A percentile compares a stretch with the other conserved stretches of the same genome.
phyloP scores from a whole-genome alignment of 2,329 filamentous ascomycete species.

The Domatiomyces catenatus region DNA sequence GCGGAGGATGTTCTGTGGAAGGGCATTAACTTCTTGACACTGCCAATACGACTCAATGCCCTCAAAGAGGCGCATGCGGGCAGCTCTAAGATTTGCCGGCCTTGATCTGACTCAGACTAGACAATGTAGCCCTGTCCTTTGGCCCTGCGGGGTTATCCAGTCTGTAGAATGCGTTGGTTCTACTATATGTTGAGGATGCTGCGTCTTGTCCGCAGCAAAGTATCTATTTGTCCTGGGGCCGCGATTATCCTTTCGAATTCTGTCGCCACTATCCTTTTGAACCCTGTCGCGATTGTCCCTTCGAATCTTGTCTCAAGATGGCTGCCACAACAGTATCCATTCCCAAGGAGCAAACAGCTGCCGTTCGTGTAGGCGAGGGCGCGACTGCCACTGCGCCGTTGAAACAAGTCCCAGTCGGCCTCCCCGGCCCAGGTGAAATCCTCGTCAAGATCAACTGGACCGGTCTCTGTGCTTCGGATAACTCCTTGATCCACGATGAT shows the following conservation, averaged over 20 bases:
- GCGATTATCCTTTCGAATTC: no score
- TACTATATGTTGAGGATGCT: background rate
- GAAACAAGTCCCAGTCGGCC: constrained; percentile 54
- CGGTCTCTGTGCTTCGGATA: constrained; percentile 77
- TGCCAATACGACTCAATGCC: no score
- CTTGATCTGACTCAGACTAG: no score
- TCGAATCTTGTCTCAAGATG: constrained; percentile 4
- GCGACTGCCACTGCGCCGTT: constrained; percentile 12
- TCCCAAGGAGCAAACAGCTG: constrained; percentile 15
- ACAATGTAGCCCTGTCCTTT: no score
- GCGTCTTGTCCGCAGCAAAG: background rate
- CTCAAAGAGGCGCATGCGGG: no score
- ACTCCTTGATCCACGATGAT: constrained; percentile 16
- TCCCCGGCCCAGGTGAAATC: constrained; percentile 74
- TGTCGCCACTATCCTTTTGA: no score
- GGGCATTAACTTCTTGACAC: no score
- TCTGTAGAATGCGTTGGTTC: background rate
- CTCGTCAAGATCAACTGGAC: constrained; percentile 78
- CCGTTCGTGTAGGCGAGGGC: constrained; percentile 13
- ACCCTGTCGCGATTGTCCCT: no score
- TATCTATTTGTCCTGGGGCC: background rate
- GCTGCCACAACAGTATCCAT: constrained; percentile 8
- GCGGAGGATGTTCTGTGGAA: no score
- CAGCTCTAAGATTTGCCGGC: no score
- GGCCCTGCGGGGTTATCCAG: no score